Conservation (phyloP, 106 monocot species). For the Phalaenopsis equestris region DNA sequence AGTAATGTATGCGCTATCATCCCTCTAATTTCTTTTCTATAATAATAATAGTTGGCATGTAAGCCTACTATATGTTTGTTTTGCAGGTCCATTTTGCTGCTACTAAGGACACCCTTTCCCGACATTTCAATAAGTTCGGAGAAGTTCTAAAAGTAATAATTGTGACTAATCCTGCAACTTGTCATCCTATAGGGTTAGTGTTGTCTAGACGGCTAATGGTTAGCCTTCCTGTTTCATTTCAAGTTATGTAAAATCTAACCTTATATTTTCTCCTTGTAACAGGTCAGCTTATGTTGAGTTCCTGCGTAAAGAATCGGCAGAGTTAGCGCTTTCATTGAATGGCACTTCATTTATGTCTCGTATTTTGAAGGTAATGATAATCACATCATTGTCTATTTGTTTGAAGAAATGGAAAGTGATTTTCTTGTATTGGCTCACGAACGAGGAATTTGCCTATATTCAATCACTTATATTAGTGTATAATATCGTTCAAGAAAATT, state of each 20-base stretch:
- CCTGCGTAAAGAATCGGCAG: slow-evolving; percentile 86
- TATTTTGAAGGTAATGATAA: slow-evolving; percentile 64
- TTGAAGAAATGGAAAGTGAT: neutral
- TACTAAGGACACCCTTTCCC: slow-evolving; percentile 77
- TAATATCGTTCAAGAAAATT: too few species aligned
- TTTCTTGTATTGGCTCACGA: neutral
- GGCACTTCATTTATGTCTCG: slow-evolving; percentile 98
- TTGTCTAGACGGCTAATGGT: neutral
- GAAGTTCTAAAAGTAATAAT: slow-evolving; percentile 90
- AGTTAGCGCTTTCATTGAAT: slow-evolving; percentile 75
- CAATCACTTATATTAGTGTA: too few species aligned
- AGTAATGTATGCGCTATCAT: slow-evolving; percentile 37
- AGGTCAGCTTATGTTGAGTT: slow-evolving; percentile 98
- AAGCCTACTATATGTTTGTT: neutral
- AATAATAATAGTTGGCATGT: slow-evolving; percentile 33
- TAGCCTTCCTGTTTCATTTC: neutral
- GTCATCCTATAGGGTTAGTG: slow-evolving; percentile 78
- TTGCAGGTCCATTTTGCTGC: slow-evolving; percentile 88
- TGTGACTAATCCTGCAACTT: slow-evolving; percentile 72
- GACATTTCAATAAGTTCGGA: slow-evolving; percentile 96
- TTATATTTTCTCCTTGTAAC: slow-evolving; percentile 16
- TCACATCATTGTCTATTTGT: neutral
- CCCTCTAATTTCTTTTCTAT: neutral
- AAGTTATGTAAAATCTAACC: slow-evolving; percentile 4
- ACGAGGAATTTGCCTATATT: neutral